Evolutionary conservation across 176 grass and related monocot species (phyloP), one percentile per base, ranked within the genome.

Genomic region (Eragrostis curvula): DNA sequence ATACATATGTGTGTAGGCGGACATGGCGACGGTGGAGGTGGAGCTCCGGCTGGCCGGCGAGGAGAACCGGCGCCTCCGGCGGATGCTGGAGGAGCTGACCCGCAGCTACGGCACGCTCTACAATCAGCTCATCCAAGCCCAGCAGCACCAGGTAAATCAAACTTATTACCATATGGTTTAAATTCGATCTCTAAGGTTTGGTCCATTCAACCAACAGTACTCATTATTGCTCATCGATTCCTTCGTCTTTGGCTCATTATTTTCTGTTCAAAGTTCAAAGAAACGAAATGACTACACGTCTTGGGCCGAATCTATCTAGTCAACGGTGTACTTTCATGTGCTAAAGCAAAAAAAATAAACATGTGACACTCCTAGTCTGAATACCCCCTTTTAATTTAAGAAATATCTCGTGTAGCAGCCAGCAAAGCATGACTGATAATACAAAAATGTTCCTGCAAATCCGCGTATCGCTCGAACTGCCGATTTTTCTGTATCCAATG

Each of bases 1-100:
- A 28, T 52, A 0, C 67, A 5, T 20, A 23, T n/a, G 25, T 27
- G 17, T 30, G 51, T 15, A 62, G 50, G 59, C n/a, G 8, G 77
- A 15, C 3, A 23, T 50, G 41, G 28, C 41, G 40, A 17, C 29
- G 52, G 56, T 85, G 69, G 65, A 82, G 67, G 77, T 55, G 5
- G 79, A 85, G 46, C 71, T 90, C 47, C 57, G 60, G 72, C 88
- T 74, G 20, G 83, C 83, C 9, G 68, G 63, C 7, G 88, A 85
- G 73, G 88, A 90, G 71, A 90, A 90, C 88, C 72, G 83, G 56
- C 72, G 71, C 30, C 67, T 90, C 40, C 83, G 78, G 66, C 66
- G 47, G 72, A 78, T 66, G 88, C 64, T 85, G 83, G 88, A 90
- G 16, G 78, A 90, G 36, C 44, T 90, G 43, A 85, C 70, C 20